Base-by-base conservation (phyloP, 2,329 filamentous ascomycete species). In the Talaromyces islandicus region DNA sequence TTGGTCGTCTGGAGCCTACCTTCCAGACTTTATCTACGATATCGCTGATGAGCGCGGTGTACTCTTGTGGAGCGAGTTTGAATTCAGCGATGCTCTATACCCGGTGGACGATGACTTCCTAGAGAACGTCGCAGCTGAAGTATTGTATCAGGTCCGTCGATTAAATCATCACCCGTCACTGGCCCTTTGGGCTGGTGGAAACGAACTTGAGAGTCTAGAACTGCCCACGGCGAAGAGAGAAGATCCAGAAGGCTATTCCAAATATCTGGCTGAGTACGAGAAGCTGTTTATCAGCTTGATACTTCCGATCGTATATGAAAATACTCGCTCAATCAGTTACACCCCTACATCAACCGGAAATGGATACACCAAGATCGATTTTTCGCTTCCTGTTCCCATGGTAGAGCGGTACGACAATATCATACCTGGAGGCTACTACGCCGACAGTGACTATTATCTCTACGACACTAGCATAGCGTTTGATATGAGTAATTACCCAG, bases 1-100 rank as follows among this genome's bases (percentile, higher is more conserved):
- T 1, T 87, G 85, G 85, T 78, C 83, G 12, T 83, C 80, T 21
- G 83, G 85, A 2, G 80, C 81, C 1, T 88, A 87, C 63, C 76
- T 80, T 1, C 84, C 83, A 0, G 84, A 87, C 63, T 86, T 84
- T 63, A 82, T 87, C 62, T 87, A 84, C 65, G 84, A 87, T 60
- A 73, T 86, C 10, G 85, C 84, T 1, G 85, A 88, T 67, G 82
- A 85, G 66, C 78, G 78, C 65, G 85, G 85, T 1, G 77, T 88
- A 5, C 71, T 87, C 7, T 74, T 87, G 0, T 87, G 85, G 85
- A 84, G 80, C 54, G 85, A 87, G 62, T 87, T 87, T 62, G 77
- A 87, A 65, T 87, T 86, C 66, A 81, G 82, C 11, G 84, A 86
- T 68, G 78, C 83, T 1, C 70, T 86, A 2, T 87, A 87, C 66